A percentile compares a stretch with the other conserved stretches of the same genome.
Evolutionary conservation across 176 grass and related monocot species (phyloP).

Genomic region (Carex myosuroides): DNA sequence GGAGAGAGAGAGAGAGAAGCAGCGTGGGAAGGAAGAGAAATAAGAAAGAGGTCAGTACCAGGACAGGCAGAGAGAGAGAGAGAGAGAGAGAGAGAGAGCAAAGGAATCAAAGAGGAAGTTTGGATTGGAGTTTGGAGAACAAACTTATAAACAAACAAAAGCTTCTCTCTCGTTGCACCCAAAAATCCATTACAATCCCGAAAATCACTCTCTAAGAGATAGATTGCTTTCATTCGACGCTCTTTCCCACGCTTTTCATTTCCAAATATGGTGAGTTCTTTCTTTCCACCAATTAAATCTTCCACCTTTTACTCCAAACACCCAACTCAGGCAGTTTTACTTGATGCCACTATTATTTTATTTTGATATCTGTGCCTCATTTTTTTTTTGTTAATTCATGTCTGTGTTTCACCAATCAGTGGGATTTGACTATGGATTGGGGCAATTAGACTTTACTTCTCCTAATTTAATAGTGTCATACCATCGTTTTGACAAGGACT

Average conservation of each 20-base stretch:
- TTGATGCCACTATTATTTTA: neutral
- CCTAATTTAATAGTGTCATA: constrained; percentile 11
- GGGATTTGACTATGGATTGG: constrained; percentile 11
- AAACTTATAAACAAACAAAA: neutral
- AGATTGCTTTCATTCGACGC: constrained; percentile 17
- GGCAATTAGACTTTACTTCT: constrained; percentile 21
- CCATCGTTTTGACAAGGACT: constrained; percentile 15
- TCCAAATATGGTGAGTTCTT: constrained; percentile 27
- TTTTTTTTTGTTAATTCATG: constrained; percentile 12
- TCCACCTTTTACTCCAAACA: neutral
- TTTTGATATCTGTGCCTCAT: neutral
- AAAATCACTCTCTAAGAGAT: constrained; percentile 14
- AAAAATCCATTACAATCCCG: constrained; percentile 9
- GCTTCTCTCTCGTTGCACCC: neutral
- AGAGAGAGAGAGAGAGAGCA: too few relatives aligned
- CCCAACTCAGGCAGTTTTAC: neutral
- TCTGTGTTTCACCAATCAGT: constrained; percentile 4
- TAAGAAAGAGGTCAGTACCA: neutral
- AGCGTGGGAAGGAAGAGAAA: constrained; percentile 13
- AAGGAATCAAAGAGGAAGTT: constrained; percentile 8
- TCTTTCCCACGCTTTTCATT: constrained; percentile 15
- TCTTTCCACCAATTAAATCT: neutral
- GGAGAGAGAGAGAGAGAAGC: neutral
- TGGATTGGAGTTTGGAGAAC: too few relatives aligned
- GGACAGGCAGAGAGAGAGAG: neutral